A percentile compares a stretch with the other conserved stretches of the same genome.
These are phyloP conservation scores for Simmondsia chinensis DNA, from an alignment of 148 eudicot species.

Conservation along the genomic window DNA sequence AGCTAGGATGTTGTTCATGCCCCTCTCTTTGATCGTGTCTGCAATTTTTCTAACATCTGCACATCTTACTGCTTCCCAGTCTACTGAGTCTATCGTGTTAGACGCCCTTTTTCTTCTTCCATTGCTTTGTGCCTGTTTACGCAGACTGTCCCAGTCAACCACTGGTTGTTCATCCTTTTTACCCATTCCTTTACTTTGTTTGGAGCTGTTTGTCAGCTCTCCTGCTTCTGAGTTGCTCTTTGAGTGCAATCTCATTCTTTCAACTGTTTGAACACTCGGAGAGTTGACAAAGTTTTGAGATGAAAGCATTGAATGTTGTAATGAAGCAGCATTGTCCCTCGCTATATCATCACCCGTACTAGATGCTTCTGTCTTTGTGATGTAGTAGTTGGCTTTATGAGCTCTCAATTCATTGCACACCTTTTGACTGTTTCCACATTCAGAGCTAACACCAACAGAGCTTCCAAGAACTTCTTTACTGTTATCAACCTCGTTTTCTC, in stretches of 20 bases:
- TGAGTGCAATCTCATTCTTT: constrained; percentile 22
- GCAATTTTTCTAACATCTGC: constrained; percentile 33
- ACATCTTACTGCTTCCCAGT: constrained; percentile 61
- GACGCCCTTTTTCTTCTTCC: constrained; percentile 9
- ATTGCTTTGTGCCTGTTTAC: constrained; percentile 38
- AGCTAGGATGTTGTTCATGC: constrained; percentile 46
- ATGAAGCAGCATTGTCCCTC: constrained; percentile 39
- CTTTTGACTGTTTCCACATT: constrained; percentile 19
- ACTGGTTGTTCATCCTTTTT: constrained; percentile 37
- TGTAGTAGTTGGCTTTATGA: constrained; percentile 13
- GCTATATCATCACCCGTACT: constrained; percentile 29
- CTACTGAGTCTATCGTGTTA: constrained; percentile 34
- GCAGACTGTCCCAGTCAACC: constrained; percentile 81
- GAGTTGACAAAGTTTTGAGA: constrained; percentile 49
- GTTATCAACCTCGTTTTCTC: constrained; percentile 30
- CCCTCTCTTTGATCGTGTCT: constrained; percentile 31
- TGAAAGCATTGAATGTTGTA: constrained; percentile 40
- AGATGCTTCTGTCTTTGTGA: constrained; percentile 22
- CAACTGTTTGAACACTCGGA: constrained; percentile 22
- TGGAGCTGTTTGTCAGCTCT: constrained; percentile 13
- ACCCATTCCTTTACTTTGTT: constrained; percentile 24
- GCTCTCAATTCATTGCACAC: constrained; percentile 13
- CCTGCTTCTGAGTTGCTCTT: constrained; percentile 26
- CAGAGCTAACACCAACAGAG: constrained; percentile 15
- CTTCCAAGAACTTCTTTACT: constrained; percentile 23